Percentiles rank a stretch among this genome's conserved stretches.
phyloP scores from a whole-genome alignment of 2,329 filamentous ascomycete genomes.

The Aureobasidium subglaciale region DNA sequence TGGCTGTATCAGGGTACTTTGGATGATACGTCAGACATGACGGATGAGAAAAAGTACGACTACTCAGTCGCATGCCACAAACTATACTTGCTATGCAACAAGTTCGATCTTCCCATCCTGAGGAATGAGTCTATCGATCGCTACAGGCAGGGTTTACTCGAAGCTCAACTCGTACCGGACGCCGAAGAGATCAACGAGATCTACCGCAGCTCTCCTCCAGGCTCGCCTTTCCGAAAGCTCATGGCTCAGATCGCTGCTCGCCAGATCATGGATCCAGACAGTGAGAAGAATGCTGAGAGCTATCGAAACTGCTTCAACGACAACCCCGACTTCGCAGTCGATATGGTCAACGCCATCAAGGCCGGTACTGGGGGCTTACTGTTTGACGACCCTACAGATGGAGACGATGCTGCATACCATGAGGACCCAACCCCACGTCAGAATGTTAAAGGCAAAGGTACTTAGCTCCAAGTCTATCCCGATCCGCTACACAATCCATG shows the following conservation, averaged over 20 bases:
- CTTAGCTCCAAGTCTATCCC: not conserved
- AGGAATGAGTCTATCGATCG: slow-evolving; percentile 50
- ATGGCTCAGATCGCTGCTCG: slow-evolving; percentile 49
- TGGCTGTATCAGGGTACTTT: slow-evolving; percentile 51
- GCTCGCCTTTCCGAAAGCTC: slow-evolving; percentile 43
- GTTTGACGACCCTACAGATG: slow-evolving; percentile 46
- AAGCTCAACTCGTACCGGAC: slow-evolving; percentile 47
- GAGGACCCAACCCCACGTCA: slow-evolving; percentile 40
- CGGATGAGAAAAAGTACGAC: slow-evolving; percentile 45
- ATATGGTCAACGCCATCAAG: slow-evolving; percentile 47
- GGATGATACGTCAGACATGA: slow-evolving; percentile 42
- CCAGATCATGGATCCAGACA: slow-evolving; percentile 51
- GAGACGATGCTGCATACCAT: slow-evolving; percentile 43
- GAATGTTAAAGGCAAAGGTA: slow-evolving; percentile 21
- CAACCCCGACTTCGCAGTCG: slow-evolving; percentile 46
- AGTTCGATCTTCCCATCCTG: slow-evolving; percentile 43
- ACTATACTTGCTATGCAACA: slow-evolving; percentile 46
- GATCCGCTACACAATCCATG: not conserved
- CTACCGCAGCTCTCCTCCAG: slow-evolving; percentile 39
- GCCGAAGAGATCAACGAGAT: slow-evolving; percentile 49
- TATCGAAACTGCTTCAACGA: slow-evolving; percentile 45
- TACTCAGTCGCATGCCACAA: slow-evolving; percentile 48
- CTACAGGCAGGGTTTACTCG: slow-evolving; percentile 44
- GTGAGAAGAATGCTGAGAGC: slow-evolving; percentile 40
- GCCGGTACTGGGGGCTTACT: slow-evolving; percentile 43